Percentiles rank a stretch among this genome's conserved stretches.
These are phyloP conservation scores for Acacia crassicarpa DNA, from an alignment of 306 rosid genomes.

Conservation along the genomic window DNA sequence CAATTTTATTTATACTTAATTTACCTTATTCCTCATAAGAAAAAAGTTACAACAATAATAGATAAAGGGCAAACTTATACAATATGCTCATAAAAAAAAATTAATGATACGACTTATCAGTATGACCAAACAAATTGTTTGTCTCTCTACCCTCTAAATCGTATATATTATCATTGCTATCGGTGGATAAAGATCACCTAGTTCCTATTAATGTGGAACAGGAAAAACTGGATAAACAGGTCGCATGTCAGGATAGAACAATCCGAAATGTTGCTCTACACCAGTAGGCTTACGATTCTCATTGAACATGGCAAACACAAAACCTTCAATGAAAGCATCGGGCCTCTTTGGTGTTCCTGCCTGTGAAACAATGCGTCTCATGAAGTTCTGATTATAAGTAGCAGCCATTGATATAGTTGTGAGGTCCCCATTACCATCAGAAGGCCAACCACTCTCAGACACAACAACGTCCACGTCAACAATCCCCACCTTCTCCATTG, in stretches of 20 bases:
- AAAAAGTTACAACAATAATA: too few relatives aligned
- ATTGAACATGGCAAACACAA: constrained; percentile 40
- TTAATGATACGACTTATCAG: too few relatives aligned
- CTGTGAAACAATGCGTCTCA: background rate
- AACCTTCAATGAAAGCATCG: constrained; percentile 27
- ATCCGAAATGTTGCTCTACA: constrained; percentile 35
- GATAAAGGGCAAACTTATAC: too few relatives aligned
- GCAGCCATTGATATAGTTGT: constrained; percentile 24
- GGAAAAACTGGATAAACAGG: constrained; percentile 41
- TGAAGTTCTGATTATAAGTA: constrained; percentile 32
- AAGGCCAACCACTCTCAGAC: constrained; percentile 51
- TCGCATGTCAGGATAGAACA: constrained; percentile 27
- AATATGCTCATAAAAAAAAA: too few relatives aligned
- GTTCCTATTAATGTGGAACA: background rate
- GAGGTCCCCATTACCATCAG: constrained; percentile 28
- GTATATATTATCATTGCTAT: background rate
- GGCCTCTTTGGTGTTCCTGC: constrained; percentile 45
- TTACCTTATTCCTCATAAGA: too few relatives aligned
- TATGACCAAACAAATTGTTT: too few relatives aligned
- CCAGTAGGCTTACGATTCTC: constrained; percentile 38
- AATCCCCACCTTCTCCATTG: constrained; percentile 25
- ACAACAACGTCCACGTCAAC: constrained; percentile 24
- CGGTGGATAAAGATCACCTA: background rate
- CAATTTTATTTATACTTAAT: too few relatives aligned
- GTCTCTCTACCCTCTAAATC: too few relatives aligned